Evolutionary conservation across 805 yeast species (phyloP).

Genomic region (Cyberlindnera euphorbiae): DNA sequence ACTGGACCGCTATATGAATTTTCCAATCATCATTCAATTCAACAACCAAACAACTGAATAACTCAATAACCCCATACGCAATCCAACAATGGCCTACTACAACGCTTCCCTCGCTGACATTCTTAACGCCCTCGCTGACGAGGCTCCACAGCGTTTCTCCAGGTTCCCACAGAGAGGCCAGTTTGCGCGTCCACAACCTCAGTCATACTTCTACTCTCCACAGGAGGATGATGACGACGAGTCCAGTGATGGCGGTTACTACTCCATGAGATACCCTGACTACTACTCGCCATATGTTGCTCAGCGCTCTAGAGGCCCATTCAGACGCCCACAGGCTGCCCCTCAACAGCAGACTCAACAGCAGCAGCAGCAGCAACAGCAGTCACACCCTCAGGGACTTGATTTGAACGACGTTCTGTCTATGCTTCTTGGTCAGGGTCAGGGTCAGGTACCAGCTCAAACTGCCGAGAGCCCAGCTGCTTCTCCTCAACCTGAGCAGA

Average conservation of each 20-base stretch:
- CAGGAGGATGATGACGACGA: constrained; percentile 18
- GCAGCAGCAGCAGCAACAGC: constrained; percentile 2
- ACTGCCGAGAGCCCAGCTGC: not conserved
- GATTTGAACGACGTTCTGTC: constrained; percentile 11
- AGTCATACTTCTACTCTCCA: constrained; percentile 3
- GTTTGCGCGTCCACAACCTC: constrained; percentile 6
- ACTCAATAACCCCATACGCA: too few relatives aligned
- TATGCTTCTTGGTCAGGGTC: constrained; percentile 6
- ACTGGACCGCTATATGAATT: too few relatives aligned
- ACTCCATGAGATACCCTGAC: constrained; percentile 14
- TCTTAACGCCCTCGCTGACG: constrained; percentile 18
- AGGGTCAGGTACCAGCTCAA: not conserved
- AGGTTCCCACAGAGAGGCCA: constrained; percentile 10
- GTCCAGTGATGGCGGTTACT: constrained; percentile 17
- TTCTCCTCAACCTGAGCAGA: not conserved
- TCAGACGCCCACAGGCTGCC: constrained; percentile 11
- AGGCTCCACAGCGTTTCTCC: constrained; percentile 9
- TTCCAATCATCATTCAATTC: too few relatives aligned
- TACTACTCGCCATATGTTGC: constrained; percentile 13
- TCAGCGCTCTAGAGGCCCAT: constrained; percentile 7
- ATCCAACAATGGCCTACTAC: constrained; percentile 18
- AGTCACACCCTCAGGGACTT: constrained; percentile 2
- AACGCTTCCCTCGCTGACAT: constrained; percentile 20
- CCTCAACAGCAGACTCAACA: constrained; percentile 4
- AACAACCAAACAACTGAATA: too few relatives aligned